Evolutionary conservation across 2,329 filamentous ascomycete genomes (phyloP).

Genomic region (Cercospora berteroae): DNA sequence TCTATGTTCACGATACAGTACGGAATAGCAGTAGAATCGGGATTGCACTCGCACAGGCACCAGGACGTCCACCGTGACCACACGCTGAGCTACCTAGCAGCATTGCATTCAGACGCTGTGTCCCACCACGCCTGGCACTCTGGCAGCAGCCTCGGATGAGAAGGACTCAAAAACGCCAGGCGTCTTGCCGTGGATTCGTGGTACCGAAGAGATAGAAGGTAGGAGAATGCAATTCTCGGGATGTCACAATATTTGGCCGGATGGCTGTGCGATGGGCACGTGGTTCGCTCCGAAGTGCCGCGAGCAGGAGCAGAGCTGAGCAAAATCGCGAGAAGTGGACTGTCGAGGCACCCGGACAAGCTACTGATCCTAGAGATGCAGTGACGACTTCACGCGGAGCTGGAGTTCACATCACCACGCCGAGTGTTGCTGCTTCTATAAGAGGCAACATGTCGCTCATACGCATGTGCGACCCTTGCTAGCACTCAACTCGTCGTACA

Average conservation of each 20-base stretch:
- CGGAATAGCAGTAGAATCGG: neutral
- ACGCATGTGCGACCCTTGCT: neutral
- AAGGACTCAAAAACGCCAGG: too few relatives aligned
- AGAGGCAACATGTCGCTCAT: neutral
- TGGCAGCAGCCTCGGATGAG: neutral
- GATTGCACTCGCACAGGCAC: neutral
- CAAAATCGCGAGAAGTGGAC: neutral
- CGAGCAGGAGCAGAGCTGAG: neutral
- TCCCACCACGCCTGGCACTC: neutral
- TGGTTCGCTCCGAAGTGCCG: neutral
- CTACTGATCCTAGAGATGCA: neutral
- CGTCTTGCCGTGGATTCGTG: too few relatives aligned
- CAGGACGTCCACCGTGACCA: neutral
- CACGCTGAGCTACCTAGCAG: neutral
- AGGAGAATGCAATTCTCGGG: neutral
- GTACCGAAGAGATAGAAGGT: neutral
- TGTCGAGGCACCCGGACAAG: neutral
- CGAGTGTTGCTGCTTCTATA: neutral
- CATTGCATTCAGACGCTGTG: neutral
- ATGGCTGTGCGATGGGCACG: neutral
- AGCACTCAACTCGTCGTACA: neutral
- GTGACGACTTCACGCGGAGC: neutral
- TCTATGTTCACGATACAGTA: neutral
- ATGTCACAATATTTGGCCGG: neutral
- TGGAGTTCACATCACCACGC: neutral